Evolutionary conservation across 2,329 filamentous ascomycete genomes (phyloP).

Genomic region (Tolypocladium amazonense): DNA sequence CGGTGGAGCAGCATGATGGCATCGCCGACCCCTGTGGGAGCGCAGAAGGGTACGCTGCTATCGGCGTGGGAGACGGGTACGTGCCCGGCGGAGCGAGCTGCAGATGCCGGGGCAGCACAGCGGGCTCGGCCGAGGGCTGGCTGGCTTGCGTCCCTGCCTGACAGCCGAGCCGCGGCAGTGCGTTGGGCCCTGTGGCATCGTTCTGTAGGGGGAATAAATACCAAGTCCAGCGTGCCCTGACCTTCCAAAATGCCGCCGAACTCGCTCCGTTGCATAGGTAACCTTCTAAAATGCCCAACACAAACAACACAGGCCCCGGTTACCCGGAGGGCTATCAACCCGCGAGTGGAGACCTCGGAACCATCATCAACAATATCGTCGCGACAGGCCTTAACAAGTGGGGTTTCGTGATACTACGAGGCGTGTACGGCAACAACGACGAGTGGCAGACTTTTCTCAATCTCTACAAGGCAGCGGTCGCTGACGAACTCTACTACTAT

Average conservation of each 20-base stretch:
- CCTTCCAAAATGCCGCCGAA: not conserved
- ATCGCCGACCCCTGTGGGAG: no score
- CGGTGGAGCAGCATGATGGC: no score
- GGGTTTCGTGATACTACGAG: not conserved
- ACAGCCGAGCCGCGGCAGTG: not conserved
- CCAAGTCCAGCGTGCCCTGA: not conserved
- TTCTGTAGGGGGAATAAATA: no score
- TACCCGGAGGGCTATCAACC: not conserved
- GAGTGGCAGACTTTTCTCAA: not conserved
- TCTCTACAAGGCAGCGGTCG: not conserved
- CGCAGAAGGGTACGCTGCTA: no score
- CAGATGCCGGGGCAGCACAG: not conserved
- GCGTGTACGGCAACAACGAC: not conserved
- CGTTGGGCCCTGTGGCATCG: no score
- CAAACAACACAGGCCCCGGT: not conserved
- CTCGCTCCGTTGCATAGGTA: not conserved
- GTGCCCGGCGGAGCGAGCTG: no score
- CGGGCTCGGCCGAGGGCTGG: not conserved
- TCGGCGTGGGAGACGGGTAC: no score
- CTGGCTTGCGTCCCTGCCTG: not conserved
- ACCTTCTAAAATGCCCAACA: not conserved
- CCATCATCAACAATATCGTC: not conserved
- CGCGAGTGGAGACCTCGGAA: not conserved
- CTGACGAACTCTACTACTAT: not conserved
- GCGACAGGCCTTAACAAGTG: not conserved